Base-by-base conservation (phyloP, 1,284 basidiomycete species). In the Pholiota adiposa region DNA sequence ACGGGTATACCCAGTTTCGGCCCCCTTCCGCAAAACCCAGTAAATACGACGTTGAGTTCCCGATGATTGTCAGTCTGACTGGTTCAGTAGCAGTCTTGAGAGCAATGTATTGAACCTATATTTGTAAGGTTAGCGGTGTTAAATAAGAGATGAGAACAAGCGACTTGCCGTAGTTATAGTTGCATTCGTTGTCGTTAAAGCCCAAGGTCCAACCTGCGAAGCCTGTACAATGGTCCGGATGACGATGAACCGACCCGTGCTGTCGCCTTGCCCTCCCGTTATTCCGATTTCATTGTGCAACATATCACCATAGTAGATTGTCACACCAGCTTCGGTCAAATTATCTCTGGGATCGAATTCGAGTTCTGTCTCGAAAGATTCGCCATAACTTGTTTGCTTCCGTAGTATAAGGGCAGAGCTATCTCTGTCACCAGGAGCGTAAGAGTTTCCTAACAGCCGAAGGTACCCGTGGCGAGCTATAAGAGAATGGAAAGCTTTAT, bases 201-300 rank as follows among this genome's bases (percentile, higher is more conserved):
- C 51, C 51, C 51, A 53, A 12, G 51, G 51, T n/a, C 51, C 51
- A 18, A 53, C 25, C 19, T 53, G 51, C 12, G 38, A 12, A 9
- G 51, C 38, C 25, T 53, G 51, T 11, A 53, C 23, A 31, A 53
- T 53, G 2, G 34, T 53, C n/a, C 51, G 19, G 9, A 53, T 23
- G 19, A 53, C n/a, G 9, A 53, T 29, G 7, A 31, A 53, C 11
- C 51, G 34, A 3, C 21, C 25, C 18, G 19, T 29, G 23, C 38
- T 29, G 14, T 23, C 38, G 40, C 43, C 25, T 16, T 16, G 25
- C 5, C 38, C 38, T 31, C 36, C 51, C 8, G 38, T 43, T 25
- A 53, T 43, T 25, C 51, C 51, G 38, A 53, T 53, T n/a, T 53
- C 51, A n/a, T 53, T 53, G 18, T 53, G 51, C 51, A 53, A 29